Percentiles rank a stretch among this genome's conserved stretches.
phyloP scores from a whole-genome alignment of 768 basidiomycete species.

The Saitozyma podzolica region DNA sequence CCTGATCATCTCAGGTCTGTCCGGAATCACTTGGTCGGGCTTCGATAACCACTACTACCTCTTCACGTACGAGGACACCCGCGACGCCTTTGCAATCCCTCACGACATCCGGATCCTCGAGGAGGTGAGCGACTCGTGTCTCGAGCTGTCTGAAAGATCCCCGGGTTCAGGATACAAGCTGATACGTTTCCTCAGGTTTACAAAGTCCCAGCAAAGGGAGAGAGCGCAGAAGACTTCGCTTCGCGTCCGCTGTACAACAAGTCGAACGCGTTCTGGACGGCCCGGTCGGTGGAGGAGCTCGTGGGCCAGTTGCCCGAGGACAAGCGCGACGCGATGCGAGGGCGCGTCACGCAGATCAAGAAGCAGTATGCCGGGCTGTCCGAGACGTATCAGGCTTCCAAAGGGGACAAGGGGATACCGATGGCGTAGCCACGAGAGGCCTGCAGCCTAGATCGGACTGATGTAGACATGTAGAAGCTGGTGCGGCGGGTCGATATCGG shows the following conservation, averaged over 20 bases:
- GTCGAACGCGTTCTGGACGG: constrained; percentile 33
- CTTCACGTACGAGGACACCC: constrained; percentile 42
- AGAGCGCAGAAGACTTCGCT: constrained; percentile 14
- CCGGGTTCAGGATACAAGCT: not conserved
- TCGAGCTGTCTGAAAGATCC: not conserved
- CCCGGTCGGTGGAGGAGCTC: constrained; percentile 20
- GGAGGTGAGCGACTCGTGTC: constrained; percentile 14
- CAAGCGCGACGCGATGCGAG: constrained; percentile 12
- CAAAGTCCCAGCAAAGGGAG: constrained; percentile 19
- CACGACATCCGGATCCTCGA: constrained; percentile 35
- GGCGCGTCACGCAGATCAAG: constrained; percentile 18
- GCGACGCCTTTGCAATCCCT: constrained; percentile 42
- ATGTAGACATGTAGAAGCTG: no score
- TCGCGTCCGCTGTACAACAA: constrained; percentile 38
- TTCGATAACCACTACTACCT: constrained; percentile 37
- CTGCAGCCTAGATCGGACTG: no score
- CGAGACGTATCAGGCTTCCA: constrained; percentile 30
- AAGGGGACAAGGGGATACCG: constrained; percentile 35
- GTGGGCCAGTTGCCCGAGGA: constrained; percentile 11
- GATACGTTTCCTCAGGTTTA: constrained; percentile 20
- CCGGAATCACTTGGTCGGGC: constrained; percentile 42
- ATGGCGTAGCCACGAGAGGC: constrained; percentile 17
- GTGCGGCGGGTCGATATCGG: no score
- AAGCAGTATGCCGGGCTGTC: constrained; percentile 25
- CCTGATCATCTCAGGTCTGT: constrained; percentile 20